phyloP scores from a whole-genome alignment of 2,329 filamentous ascomycete genomes.

The Cladosporium sp. region DNA sequence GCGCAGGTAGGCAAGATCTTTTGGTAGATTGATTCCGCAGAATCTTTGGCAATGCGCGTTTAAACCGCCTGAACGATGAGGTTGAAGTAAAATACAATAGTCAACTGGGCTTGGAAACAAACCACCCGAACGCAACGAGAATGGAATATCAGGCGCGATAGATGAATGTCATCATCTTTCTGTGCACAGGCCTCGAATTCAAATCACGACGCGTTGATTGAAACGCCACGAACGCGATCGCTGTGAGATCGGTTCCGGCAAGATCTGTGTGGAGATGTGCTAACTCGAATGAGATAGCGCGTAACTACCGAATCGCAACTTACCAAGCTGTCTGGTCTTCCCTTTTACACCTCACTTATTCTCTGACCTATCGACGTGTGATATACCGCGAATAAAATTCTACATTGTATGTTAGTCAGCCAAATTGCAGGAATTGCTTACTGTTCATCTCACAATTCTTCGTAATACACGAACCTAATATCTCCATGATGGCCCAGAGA shows the following conservation, averaged over 20 bases:
- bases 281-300: neutral
- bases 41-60: neutral
- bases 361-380: neutral
- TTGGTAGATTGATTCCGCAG: neutral
- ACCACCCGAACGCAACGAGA: neutral
- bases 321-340: neutral
- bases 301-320: neutral
- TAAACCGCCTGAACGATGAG: neutral
- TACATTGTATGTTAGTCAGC: neutral
- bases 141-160: neutral
- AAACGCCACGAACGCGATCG: conserved; percentile 6
- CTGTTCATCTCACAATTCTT: neutral
- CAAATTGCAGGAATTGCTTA: neutral
- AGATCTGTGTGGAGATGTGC: neutral
- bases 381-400: neutral
- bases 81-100: neutral
- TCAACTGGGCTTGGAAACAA: too few relatives aligned
- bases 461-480: neutral
- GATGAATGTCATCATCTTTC: conserved; percentile 6
- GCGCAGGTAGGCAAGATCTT: neutral
- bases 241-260: neutral
- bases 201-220: conserved; percentile 3
- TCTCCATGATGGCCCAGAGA: neutral
- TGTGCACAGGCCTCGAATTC: neutral
- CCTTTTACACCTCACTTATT: neutral